Evolutionary conservation across 441 rosid species (phyloP).

Genomic region (Gossypium schwendimanii): DNA sequence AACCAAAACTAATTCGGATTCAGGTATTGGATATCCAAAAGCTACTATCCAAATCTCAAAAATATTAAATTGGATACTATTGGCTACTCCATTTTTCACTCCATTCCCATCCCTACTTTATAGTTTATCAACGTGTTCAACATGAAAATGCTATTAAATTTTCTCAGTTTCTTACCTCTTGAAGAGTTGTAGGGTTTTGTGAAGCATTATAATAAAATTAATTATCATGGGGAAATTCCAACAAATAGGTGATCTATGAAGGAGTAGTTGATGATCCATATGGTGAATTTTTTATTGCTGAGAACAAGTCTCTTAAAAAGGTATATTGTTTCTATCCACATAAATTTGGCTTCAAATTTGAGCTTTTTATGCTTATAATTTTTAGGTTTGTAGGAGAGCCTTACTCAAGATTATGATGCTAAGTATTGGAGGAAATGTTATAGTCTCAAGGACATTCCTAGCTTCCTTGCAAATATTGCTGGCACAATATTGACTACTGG

Average conservation of each 20-base stretch:
- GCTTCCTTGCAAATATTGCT: conserved; percentile 88
- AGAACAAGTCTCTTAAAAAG: conserved; percentile 83
- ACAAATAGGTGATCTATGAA: conserved; percentile 85
- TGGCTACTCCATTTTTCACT: not conserved
- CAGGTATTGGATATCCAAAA: not conserved
- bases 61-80: not conserved
- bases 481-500: conserved; percentile 91
- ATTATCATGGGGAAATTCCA: conserved; percentile 20
- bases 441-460: conserved; percentile 87
- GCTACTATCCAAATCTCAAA: not conserved
- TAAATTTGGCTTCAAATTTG: conserved; percentile 8
- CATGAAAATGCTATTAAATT: not conserved
- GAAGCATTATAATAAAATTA: not conserved
- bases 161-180: not conserved
- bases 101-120: not conserved
- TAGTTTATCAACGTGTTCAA: not conserved
- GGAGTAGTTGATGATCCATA: conserved; percentile 95
- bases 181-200: not conserved
- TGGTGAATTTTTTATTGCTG: conserved; percentile 91
- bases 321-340: conserved; percentile 27
- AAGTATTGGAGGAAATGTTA: conserved; percentile 82
- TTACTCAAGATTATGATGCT: conserved; percentile 74
- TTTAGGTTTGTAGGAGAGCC: conserved; percentile 70
- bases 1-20: not conserved
- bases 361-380: conserved; percentile 24